phyloP scores from a whole-genome alignment of 305 asterid genomes.

The Coffea humblotiana region DNA sequence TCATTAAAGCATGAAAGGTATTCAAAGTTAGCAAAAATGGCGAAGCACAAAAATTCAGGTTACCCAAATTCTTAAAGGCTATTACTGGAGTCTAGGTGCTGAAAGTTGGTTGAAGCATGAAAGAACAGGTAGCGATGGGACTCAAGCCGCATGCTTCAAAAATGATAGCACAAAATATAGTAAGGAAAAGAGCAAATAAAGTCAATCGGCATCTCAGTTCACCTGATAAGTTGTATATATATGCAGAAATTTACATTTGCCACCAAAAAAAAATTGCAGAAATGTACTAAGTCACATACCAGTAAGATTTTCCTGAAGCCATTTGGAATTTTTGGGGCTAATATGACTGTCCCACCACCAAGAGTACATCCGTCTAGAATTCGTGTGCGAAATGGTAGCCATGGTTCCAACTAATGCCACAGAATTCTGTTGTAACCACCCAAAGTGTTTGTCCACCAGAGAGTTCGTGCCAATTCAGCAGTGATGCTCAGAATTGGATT shows the following conservation, averaged over 20 bases:
- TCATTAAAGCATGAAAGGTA: background rate
- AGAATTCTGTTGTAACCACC: slow-evolving; percentile 11
- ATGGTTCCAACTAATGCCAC: slow-evolving; percentile 36
- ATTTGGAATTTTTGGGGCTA: slow-evolving; percentile 97
- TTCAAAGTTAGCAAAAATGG: background rate
- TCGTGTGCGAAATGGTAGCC: slow-evolving; percentile 62
- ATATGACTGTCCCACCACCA: slow-evolving; percentile 99
- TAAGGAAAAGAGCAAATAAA: background rate
- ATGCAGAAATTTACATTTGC: background rate
- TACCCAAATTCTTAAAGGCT: background rate
- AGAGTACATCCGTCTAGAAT: slow-evolving; percentile 85
- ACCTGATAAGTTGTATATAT: background rate
- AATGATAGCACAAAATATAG: background rate
- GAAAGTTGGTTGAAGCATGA: background rate
- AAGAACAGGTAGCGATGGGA: background rate
- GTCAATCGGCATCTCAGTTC: background rate
- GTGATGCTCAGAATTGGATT: slow-evolving; percentile 43
- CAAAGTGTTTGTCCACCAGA: background rate
- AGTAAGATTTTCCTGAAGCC: slow-evolving; percentile 99
- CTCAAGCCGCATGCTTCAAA: background rate
- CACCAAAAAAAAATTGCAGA: background rate
- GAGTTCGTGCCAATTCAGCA: slow-evolving; percentile 37
- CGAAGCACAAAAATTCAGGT: background rate
- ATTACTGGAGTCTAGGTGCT: background rate
- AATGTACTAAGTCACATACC: slow-evolving; percentile 43